Percentiles rank a stretch among this genome's conserved stretches.
These are phyloP conservation scores for sunflower (Helianthus annuus) DNA, from an alignment of 129 eudicot genomes.

Conservation along the genomic window HanXRQr2.0-SUNRISE NC_035441.2:100901143-100901642, in stretches of 20 bases:
- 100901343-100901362: constrained; percentile 45
- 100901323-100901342: constrained; percentile 59
- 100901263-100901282: constrained; percentile 92
- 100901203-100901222: neutral
- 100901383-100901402: neutral
- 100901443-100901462: constrained; percentile 65
- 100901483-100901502: constrained; percentile 27
- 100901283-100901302: constrained; percentile 62
- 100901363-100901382: neutral
- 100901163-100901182: neutral
- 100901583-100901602: neutral
- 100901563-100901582: too few relatives aligned
- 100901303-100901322: constrained; percentile 55
- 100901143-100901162: too few relatives aligned
- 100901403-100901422: too few relatives aligned
- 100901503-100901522: constrained; percentile 22
- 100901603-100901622: neutral
- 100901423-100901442: constrained; percentile 53
- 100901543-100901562: too few relatives aligned
- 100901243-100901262: constrained; percentile 36
- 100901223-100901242: neutral
- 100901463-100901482: constrained; percentile 77
- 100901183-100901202: neutral
- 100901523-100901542: constrained; percentile 20
- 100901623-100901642: neutral